Evolutionary conservation across 2,329 filamentous ascomycete species (phyloP).

Genomic region (Ilyonectria sp.): DNA sequence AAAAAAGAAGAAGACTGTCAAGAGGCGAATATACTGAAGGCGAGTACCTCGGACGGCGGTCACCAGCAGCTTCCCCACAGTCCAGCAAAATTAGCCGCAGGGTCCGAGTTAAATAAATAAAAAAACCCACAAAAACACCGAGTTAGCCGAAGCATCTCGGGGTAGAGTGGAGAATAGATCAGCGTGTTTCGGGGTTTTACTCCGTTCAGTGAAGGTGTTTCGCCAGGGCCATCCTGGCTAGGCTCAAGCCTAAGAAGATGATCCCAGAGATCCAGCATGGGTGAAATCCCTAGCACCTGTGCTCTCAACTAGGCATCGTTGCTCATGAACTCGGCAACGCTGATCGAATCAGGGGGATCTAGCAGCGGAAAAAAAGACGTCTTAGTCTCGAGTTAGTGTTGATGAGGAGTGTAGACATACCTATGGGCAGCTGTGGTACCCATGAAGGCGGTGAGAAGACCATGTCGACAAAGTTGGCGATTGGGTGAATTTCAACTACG

Average conservation of each 20-base stretch:
- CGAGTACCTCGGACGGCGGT: too few species aligned
- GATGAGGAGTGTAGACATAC: not conserved
- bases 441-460: not conserved
- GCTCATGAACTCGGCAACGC: constrained; percentile 9
- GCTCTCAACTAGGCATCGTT: not conserved
- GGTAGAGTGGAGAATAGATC: too few species aligned
- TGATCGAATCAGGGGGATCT: not conserved
- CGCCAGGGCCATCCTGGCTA: too few species aligned
- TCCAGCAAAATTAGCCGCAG: not conserved
- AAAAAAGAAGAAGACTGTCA: too few species aligned
- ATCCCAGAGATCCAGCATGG: too few species aligned
- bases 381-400: not conserved
- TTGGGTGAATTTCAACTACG: not conserved
- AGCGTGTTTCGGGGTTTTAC: too few species aligned
- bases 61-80: not conserved
- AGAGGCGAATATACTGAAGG: too few species aligned
- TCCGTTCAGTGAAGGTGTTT: too few species aligned
- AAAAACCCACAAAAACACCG: not conserved
- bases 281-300: too few species aligned
- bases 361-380: not conserved
- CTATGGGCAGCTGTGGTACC: not conserved
- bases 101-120: not conserved
- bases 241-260: too few species aligned
- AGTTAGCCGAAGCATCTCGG: not conserved
- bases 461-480: not conserved